Evolutionary conservation across 805 yeast genomes (phyloP).

Genomic region (Nakazawaea ernobii): DNA sequence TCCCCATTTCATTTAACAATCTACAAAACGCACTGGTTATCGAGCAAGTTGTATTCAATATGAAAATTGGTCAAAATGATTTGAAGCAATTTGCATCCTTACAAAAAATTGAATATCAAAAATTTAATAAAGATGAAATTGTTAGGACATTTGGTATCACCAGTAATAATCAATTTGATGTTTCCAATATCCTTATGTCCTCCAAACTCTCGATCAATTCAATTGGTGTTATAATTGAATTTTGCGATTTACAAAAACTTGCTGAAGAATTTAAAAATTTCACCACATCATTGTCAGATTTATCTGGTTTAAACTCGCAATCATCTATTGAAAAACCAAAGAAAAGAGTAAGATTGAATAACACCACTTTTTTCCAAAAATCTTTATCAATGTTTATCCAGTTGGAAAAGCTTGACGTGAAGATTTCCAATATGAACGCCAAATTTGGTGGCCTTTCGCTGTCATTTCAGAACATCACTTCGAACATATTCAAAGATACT

Average conservation of each 20-base stretch:
- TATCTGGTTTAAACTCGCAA: neutral
- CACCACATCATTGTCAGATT: neutral
- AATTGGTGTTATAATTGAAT: conserved; percentile 23
- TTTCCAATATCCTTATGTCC: conserved; percentile 16
- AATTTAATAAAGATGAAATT: conserved; percentile 15
- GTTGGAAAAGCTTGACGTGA: conserved; percentile 14
- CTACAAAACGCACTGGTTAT: conserved; percentile 26
- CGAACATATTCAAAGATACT: conserved; percentile 15
- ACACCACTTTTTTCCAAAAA: conserved; percentile 20
- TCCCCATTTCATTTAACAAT: conserved; percentile 41
- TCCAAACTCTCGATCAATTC: conserved; percentile 15
- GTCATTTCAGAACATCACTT: conserved; percentile 13
- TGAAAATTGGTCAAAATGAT: conserved; percentile 9
- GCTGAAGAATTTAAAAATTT: conserved; percentile 13
- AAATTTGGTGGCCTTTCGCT: conserved; percentile 28
- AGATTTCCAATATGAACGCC: conserved; percentile 17
- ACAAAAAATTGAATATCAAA: conserved; percentile 18
- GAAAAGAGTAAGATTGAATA: conserved; percentile 19
- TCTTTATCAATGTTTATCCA: conserved; percentile 11
- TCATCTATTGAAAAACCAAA: neutral
- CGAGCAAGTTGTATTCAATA: conserved; percentile 24
- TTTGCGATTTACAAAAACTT: conserved; percentile 22
- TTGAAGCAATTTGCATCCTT: conserved; percentile 19
- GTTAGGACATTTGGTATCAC: conserved; percentile 21
- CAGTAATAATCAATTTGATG: conserved; percentile 18